Evolutionary conservation across 805 yeast species (phyloP).

Genomic region (Zygotorulaspora sp.): DNA sequence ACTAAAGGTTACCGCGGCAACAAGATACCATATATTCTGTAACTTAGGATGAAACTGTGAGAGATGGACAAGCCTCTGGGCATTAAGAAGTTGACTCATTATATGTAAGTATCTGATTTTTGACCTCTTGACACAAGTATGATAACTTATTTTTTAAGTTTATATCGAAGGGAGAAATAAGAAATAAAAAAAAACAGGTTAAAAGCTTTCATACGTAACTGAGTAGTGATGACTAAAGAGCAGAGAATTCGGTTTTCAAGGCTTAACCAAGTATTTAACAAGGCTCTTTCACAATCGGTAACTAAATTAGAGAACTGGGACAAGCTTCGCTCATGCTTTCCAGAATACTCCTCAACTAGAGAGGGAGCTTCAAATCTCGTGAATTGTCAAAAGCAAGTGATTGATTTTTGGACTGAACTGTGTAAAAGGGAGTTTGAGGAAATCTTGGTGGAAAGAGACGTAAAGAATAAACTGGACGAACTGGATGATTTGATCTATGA

Average conservation of each 20-base stretch:
- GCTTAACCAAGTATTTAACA: conserved; percentile 45
- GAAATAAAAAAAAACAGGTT: too few species aligned
- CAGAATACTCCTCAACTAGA: conserved; percentile 44
- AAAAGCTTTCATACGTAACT: too few species aligned
- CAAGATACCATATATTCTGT: conserved; percentile 61
- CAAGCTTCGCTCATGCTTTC: conserved; percentile 51
- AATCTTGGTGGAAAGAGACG: conserved; percentile 45
- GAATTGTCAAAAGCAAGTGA: conserved; percentile 49
- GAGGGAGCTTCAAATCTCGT: conserved; percentile 44
- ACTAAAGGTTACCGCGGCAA: conserved; percentile 77
- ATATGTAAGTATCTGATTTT: background rate
- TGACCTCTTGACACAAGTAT: background rate
- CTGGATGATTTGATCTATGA: conserved; percentile 39
- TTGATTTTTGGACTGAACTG: conserved; percentile 48
- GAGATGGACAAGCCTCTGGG: conserved; percentile 29
- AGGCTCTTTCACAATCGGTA: conserved; percentile 53
- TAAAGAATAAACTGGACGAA: conserved; percentile 36
- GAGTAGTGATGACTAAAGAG: conserved; percentile 11
- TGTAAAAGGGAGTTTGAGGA: conserved; percentile 50
- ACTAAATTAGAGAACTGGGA: conserved; percentile 45
- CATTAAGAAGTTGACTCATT: conserved; percentile 25
- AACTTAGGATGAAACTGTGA: conserved; percentile 47
- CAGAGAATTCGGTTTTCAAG: conserved; percentile 45
- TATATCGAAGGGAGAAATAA: too few species aligned
- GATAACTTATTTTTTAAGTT: background rate